Conservation (phyloP, 192 early-diverging fungal genomes). For the Thamnidium elegans region DNA sequence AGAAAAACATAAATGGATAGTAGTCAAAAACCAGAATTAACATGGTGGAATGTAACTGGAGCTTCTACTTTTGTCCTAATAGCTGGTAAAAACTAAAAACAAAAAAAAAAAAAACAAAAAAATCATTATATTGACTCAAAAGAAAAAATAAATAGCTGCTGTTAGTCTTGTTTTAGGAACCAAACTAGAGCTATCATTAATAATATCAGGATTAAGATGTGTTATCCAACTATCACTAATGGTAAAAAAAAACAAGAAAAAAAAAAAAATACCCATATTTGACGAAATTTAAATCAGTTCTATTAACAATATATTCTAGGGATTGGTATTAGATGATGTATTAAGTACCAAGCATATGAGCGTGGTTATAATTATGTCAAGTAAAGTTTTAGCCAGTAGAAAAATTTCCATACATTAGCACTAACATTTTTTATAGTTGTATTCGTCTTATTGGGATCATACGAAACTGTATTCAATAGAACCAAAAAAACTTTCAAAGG, state of each 20-base stretch:
- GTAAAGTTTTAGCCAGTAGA: constrained; percentile 34
- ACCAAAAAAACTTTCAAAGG: constrained; percentile 66
- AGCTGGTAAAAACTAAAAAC: constrained; percentile 17
- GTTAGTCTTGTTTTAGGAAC: constrained; percentile 52
- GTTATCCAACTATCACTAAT: constrained; percentile 76
- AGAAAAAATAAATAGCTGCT: background rate
- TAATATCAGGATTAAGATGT: constrained; percentile 68
- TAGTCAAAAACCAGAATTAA: background rate
- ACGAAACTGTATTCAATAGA: constrained; percentile 69
- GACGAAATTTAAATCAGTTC: background rate
- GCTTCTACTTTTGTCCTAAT: constrained; percentile 21
- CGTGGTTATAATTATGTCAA: constrained; percentile 57
- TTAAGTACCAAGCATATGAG: constrained; percentile 59
- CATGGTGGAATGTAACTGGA: constrained; percentile 23
- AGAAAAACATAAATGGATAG: background rate
- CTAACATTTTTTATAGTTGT: constrained; percentile 34
- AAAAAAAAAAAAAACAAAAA: background rate
- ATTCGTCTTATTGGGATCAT: constrained; percentile 59
- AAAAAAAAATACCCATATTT: background rate
- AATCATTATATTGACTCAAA: background rate
- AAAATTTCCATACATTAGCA: background rate
- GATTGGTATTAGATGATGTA: constrained; percentile 64
- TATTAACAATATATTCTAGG: constrained; percentile 37
- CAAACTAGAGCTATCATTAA: constrained; percentile 60
- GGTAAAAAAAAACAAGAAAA: constrained; percentile 39